These are phyloP conservation scores for Chlorella sp. DNA, from an alignment of 139 green algal species.

Conservation along the genomic window DNA sequence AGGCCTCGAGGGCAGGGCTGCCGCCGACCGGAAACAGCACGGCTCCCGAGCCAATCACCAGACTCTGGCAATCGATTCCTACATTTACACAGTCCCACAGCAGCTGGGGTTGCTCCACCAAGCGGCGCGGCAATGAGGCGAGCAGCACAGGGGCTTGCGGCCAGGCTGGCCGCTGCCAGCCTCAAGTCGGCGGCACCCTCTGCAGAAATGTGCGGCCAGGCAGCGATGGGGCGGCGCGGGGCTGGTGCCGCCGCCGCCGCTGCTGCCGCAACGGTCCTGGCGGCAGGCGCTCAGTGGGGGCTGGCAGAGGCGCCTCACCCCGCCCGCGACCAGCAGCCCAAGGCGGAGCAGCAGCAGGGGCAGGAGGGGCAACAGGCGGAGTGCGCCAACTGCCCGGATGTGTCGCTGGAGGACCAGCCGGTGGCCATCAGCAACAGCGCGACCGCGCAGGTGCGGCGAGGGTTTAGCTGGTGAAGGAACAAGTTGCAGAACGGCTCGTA, in stretches of 20 bases:
- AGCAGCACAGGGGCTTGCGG: not conserved
- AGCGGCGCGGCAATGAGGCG: not conserved
- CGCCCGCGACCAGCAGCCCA: not conserved
- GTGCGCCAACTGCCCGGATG: not conserved
- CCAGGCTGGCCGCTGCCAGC: not conserved
- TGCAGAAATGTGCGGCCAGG: not conserved
- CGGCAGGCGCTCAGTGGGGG: conserved; percentile 1
- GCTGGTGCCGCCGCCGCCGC: not conserved
- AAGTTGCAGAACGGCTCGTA: too few relatives aligned
- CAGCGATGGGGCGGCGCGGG: not conserved
- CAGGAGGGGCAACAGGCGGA: not conserved
- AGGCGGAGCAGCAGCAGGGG: not conserved
- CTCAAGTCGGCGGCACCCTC: too few relatives aligned
- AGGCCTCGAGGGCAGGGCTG: too few relatives aligned
- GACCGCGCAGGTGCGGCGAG: conserved; percentile 7
- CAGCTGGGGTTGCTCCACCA: too few relatives aligned
- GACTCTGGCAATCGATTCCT: too few relatives aligned
- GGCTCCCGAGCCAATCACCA: too few relatives aligned
- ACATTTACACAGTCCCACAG: too few relatives aligned
- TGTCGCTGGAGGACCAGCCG: conserved; percentile 16
- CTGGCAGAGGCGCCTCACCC: not conserved
- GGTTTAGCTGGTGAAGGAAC: too few relatives aligned
- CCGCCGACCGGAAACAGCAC: too few relatives aligned
- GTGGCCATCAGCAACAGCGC: conserved; percentile 28
- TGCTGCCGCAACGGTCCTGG: not conserved